Conservation (phyloP, 371 early-diverging fungal species). For the Actinomortierella wolfii region DNA sequence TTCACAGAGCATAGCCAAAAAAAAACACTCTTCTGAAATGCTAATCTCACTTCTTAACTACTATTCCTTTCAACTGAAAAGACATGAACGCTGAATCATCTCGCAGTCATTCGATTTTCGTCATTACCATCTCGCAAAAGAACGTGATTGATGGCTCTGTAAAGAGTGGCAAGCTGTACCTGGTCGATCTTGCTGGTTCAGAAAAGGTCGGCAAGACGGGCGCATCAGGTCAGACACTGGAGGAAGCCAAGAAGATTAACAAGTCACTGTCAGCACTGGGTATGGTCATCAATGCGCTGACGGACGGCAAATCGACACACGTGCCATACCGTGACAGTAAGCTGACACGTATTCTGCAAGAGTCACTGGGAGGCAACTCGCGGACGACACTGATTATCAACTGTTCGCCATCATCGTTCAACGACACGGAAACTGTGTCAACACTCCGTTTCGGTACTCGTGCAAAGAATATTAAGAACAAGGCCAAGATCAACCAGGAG, state of each 20-base stretch:
- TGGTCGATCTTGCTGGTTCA: slow-evolving; percentile 99
- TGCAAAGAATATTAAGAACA: slow-evolving; percentile 98
- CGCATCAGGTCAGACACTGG: slow-evolving; percentile 97
- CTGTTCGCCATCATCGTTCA: slow-evolving; percentile 94
- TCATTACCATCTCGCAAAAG: slow-evolving; percentile 93
- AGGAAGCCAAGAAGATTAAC: slow-evolving; percentile 99
- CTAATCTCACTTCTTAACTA: not conserved
- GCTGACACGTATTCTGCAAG: slow-evolving; percentile 97
- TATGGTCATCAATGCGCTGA: slow-evolving; percentile 98
- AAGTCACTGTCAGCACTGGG: slow-evolving; percentile 97
- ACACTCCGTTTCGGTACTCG: slow-evolving; percentile 97
- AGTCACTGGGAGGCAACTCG: slow-evolving; percentile 98
- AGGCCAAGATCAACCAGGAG: slow-evolving; percentile 97
- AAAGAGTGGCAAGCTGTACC: slow-evolving; percentile 88
- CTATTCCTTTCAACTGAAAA: slow-evolving; percentile 17
- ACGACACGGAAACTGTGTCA: slow-evolving; percentile 93
- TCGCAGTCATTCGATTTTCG: slow-evolving; percentile 97
- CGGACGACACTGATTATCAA: slow-evolving; percentile 97
- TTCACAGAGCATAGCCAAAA: not conserved
- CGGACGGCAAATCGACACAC: slow-evolving; percentile 92
- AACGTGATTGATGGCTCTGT: slow-evolving; percentile 88
- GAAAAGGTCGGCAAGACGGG: slow-evolving; percentile 99
- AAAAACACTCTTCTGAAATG: too few relatives aligned
- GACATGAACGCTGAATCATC: slow-evolving; percentile 98
- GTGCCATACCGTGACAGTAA: slow-evolving; percentile 99